Evolutionary conservation across 129 eudicot species (phyloP), one percentile per base, ranked within the genome.

Genomic region (Rutidosis leptorrhynchoides): DNA sequence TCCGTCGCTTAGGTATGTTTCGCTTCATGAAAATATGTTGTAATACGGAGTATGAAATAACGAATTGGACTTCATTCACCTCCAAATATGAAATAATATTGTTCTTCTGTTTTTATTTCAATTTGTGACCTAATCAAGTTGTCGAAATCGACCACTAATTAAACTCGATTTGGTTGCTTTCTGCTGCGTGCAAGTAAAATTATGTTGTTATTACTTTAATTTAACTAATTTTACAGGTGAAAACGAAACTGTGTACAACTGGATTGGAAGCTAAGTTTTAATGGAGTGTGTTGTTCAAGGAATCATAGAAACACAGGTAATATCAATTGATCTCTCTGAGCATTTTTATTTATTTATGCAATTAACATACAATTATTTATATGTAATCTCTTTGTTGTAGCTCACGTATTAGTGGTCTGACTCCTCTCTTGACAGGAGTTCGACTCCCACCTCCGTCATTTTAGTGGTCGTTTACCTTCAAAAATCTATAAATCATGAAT

Each of bases 211-310:
- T 3, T 40, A 11, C 12, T 11, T 40, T 40, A 3, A 40, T 11
- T 40, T 52, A 56, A 56, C 15, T 25, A 22, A 14, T 56, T 56
- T 56, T 5, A 15, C 32, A 56, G 35, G 62, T 56, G 15, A 11
- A 56, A 23, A 25, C 5, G 7, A 56, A 25, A 5, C 5, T 40
- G 16, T 40, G 3, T 49, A 49, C 7, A 16, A 17, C 56, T 42
- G 23, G 19, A 55, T 19, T 51, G 26, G 54, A 67, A 30, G 61
- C 32, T 10, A 67, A 67, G 15, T 69, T 25, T 12, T 43, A 69
- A 56, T 69, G 74, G 74, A 69, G 74, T 56, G 74, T 32, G 74
- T 69, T 8, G 74, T 69, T 55, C 74, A 69, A 55, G 74, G 74
- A 69, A 69, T 69, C n/a, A 69, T 69, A 37, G 74, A 69, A 69